Percentiles rank a stretch among this genome's conserved stretches.
Evolutionary conservation across 495 filamentous ascomycete genomes (phyloP).

Genomic region (Xylaria acuta): DNA sequence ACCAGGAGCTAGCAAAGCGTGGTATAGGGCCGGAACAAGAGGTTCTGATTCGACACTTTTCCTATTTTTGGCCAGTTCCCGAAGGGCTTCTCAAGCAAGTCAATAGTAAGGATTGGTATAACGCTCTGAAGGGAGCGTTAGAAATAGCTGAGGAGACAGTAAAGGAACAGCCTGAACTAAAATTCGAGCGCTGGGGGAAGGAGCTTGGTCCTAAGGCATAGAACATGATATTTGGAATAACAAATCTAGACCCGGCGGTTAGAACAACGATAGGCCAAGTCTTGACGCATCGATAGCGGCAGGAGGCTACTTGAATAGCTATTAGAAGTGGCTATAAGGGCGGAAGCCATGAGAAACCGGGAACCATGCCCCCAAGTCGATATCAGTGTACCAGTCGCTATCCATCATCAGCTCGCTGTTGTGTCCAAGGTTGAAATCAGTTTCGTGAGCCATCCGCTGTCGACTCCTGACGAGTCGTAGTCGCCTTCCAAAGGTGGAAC

Average conservation of each 20-base stretch:
- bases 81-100: conserved; percentile 42
- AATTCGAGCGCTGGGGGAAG: conserved; percentile 30
- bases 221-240: conserved; percentile 43
- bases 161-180: conserved; percentile 34
- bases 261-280: conserved; percentile 45
- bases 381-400: no score
- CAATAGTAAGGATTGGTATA: conserved; percentile 35
- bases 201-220: conserved; percentile 29
- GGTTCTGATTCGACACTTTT: conserved; percentile 41
- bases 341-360: no score
- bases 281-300: conserved; percentile 41
- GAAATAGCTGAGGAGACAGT: conserved; percentile 35
- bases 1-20: conserved; percentile 37
- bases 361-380: no score
- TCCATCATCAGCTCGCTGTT: no score
- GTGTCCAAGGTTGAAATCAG: no score
- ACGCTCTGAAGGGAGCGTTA: conserved; percentile 35
- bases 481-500: no score
- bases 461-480: no score
- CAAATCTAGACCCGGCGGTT: conserved; percentile 39
- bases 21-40: conserved; percentile 42
- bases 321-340: no score
- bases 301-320: conserved; percentile 12
- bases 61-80: conserved; percentile 39
- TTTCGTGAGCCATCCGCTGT: no score